Evolutionary conservation across 768 basidiomycete genomes (phyloP), one percentile per base, ranked within the genome.

Genomic region (Russula dissimulans): DNA sequence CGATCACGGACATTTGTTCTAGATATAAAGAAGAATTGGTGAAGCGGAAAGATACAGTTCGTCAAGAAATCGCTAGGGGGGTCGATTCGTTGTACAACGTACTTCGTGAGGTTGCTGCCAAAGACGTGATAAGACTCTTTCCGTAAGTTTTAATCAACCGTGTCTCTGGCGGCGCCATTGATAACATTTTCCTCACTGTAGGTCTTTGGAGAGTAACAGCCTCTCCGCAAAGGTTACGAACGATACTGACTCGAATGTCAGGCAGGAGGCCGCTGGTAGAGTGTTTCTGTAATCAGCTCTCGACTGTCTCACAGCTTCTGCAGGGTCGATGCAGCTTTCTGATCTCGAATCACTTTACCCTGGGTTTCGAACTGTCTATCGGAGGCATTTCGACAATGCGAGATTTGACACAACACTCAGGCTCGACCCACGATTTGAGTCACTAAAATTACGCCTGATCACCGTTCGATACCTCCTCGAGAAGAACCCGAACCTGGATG

Each of bases 341-440:
- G 48, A 55, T 15, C 59, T 60, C 11, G 54, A 60, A 18, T 50
- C 53, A 22, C 48, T 60, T 29, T 59, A 47, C 11, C 52, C 34
- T 42, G 51, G 38, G 3, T 54, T 59, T 32, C 29, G 29, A 14
- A 14, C 10, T 5, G 12, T 39, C 18, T 59, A 59, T 47, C 7
- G 10, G 10, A 59, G 12, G 26, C 45, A 59, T n/a, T n/a, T 53
- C 2, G 26, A 59, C 15, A 22, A 38, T 17, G 59, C 58, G 7
- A 31, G 42, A 32, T 60, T 60, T 12, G 42, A 50, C 42, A 43
- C 10, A 3, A 26, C 31, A 17, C 31, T 44, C 11, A 34, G 39
- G n/a, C 54, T 47, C 12, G 48, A 56, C 38, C 12, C 39, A 5
- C 17, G 41, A 38, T 60, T 60, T 26, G 42, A 39, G 34, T 44